Conservation (phyloP, 2,329 filamentous ascomycete genomes). For the Pseudogymnoascus sp. region DNA sequence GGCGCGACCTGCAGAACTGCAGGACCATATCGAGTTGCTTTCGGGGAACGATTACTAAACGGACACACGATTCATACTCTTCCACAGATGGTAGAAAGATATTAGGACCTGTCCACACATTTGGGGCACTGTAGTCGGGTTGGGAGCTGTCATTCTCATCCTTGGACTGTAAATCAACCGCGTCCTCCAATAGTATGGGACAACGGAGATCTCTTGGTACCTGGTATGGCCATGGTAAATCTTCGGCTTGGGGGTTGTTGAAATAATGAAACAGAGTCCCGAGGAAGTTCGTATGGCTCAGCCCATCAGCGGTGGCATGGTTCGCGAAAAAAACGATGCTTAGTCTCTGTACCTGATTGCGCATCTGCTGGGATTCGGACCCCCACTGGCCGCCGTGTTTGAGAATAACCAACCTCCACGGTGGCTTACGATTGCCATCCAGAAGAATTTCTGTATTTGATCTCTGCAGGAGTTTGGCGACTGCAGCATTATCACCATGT, state of each 20-base stretch:
- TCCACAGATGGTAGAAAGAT: background rate
- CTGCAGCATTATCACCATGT: constrained; percentile 11
- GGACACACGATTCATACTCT: background rate
- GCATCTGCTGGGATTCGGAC: background rate
- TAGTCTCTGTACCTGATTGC: constrained; percentile 10
- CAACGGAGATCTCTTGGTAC: background rate
- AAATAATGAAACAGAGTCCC: constrained; percentile 17
- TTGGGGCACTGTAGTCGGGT: background rate
- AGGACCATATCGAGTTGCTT: background rate
- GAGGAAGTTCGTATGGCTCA: constrained; percentile 18
- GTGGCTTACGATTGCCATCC: constrained; percentile 17
- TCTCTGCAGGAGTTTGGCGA: background rate
- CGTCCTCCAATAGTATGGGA: background rate
- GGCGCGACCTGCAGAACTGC: constrained; percentile 3
- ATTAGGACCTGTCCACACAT: background rate
- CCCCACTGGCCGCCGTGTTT: constrained; percentile 11
- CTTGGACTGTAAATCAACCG: background rate
- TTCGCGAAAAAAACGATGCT: constrained; percentile 16
- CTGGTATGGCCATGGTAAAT: background rate
- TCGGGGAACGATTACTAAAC: background rate
- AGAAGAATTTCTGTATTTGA: background rate
- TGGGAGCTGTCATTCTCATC: background rate
- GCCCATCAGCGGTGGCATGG: constrained; percentile 16
- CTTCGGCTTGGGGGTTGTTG: background rate
- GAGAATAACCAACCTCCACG: constrained; percentile 20